Evolutionary conservation across 345 rosid species (phyloP).

Genomic region (Carallia brachiata): DNA sequence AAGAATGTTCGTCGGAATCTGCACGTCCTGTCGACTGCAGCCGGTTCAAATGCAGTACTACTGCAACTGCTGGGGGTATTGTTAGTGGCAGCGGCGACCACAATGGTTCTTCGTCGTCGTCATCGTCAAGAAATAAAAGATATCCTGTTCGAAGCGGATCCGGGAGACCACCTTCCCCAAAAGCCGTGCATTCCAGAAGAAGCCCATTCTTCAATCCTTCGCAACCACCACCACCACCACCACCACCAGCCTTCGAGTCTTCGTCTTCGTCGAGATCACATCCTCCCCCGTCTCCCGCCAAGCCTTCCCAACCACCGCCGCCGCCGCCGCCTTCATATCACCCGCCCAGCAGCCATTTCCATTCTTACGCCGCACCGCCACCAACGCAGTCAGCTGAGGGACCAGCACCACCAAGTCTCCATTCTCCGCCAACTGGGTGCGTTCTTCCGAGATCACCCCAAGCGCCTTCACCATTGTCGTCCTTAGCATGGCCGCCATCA

Average conservation of each 20-base stretch:
- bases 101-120: slow-evolving; percentile 14
- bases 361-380: slow-evolving; percentile 26
- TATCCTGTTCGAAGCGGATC: slow-evolving; percentile 15
- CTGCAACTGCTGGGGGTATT: slow-evolving; percentile 10
- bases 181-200: slow-evolving; percentile 10
- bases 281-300: slow-evolving; percentile 39
- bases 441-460: slow-evolving; percentile 26
- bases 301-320: slow-evolving; percentile 35
- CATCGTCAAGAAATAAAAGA: slow-evolving; percentile 32
- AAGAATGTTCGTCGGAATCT: slow-evolving; percentile 49
- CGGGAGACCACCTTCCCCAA: slow-evolving; percentile 38
- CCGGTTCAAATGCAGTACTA: slow-evolving; percentile 49
- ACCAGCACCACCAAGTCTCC: slow-evolving; percentile 17
- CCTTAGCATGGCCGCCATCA: slow-evolving; percentile 25
- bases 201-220: slow-evolving; percentile 4
- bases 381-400: slow-evolving; percentile 17
- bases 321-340: slow-evolving; percentile 24
- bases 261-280: slow-evolving; percentile 45
- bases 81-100: slow-evolving; percentile 11
- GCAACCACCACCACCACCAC: slow-evolving; percentile 47
- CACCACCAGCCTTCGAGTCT: slow-evolving; percentile 32
- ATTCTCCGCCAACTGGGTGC: slow-evolving; percentile 16
- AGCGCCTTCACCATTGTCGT: slow-evolving; percentile 23
- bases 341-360: slow-evolving; percentile 19
- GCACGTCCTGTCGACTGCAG: slow-evolving; percentile 61